A percentile compares a stretch with the other conserved stretches of the same genome.
Evolutionary conservation across 306 rosid species (phyloP).

Genomic region (Argentina anserina): DNA sequence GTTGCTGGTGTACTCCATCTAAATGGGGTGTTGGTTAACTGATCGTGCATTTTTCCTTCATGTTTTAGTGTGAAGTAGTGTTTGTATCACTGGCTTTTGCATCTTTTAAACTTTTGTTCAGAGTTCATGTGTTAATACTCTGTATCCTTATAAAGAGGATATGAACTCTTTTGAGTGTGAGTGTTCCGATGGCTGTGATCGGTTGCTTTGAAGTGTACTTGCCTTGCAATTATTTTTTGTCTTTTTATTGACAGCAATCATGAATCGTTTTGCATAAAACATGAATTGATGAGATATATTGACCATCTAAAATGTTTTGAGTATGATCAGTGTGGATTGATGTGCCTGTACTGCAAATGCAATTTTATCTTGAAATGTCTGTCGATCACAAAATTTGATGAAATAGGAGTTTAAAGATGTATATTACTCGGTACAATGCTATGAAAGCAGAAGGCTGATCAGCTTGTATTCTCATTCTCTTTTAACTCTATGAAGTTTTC

Average conservation of each 20-base stretch:
- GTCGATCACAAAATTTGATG: background rate
- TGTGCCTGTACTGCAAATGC: slow-evolving; percentile 17
- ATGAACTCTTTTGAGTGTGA: background rate
- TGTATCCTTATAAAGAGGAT: background rate
- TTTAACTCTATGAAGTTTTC: background rate
- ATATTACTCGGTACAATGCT: background rate
- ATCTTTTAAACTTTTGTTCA: slow-evolving; percentile 13
- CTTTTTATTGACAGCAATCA: background rate
- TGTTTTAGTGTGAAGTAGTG: slow-evolving; percentile 15
- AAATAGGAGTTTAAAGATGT: slow-evolving; percentile 18
- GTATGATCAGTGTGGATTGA: background rate
- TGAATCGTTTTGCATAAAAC: slow-evolving; percentile 4
- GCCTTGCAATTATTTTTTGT: background rate
- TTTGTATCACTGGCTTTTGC: slow-evolving; percentile 5
- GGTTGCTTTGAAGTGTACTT: slow-evolving; percentile 11
- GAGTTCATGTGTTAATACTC: slow-evolving; percentile 11
- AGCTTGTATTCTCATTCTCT: background rate
- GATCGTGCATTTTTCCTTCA: slow-evolving; percentile 30
- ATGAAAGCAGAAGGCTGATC: slow-evolving; percentile 1
- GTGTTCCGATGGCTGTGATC: background rate
- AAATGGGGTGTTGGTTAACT: slow-evolving; percentile 3
- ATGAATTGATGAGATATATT: background rate
- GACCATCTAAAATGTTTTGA: background rate
- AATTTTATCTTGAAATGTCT: slow-evolving; percentile 1
- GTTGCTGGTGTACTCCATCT: background rate